These are phyloP conservation scores for Nymphaea colorata DNA, from an alignment of 164 flowering plant genomes.

Conservation along the genomic window DNA sequence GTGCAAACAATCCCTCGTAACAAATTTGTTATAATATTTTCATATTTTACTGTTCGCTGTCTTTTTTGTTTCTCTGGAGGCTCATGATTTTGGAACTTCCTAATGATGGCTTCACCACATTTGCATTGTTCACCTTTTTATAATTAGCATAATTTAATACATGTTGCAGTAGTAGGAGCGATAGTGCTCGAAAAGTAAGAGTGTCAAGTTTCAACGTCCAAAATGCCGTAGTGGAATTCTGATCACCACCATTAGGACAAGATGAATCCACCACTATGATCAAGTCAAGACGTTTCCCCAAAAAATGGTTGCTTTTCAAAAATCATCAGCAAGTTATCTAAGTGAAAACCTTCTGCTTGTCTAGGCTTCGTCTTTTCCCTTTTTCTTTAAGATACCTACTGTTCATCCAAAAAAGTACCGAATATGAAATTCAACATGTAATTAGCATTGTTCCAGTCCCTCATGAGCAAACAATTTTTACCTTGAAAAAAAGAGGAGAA, in stretches of 20 bases:
- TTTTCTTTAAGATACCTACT: too few relatives aligned
- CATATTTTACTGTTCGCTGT: background rate
- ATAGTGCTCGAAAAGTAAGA: background rate
- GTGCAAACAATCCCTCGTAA: background rate
- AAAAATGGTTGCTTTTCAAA: background rate
- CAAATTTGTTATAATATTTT: background rate
- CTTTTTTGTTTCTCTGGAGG: background rate
- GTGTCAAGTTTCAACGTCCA: background rate
- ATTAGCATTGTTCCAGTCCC: too few relatives aligned
- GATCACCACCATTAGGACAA: background rate
- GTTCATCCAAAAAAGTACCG: too few relatives aligned
- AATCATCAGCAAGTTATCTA: background rate
- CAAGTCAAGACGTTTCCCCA: background rate
- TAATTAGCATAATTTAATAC: background rate
- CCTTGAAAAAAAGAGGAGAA: too few relatives aligned
- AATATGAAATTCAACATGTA: too few relatives aligned
- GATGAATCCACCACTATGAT: conserved; percentile 1
- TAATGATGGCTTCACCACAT: background rate
- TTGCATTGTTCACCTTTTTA: background rate
- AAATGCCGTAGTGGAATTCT: background rate
- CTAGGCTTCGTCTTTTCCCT: too few relatives aligned
- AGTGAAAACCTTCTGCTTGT: background rate
- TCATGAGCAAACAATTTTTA: too few relatives aligned
- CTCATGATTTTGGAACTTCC: background rate
- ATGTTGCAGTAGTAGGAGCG: background rate